phyloP scores from a whole-genome alignment of 352 stramenopile genomes.

The Plasmopara halstedii region DNA sequence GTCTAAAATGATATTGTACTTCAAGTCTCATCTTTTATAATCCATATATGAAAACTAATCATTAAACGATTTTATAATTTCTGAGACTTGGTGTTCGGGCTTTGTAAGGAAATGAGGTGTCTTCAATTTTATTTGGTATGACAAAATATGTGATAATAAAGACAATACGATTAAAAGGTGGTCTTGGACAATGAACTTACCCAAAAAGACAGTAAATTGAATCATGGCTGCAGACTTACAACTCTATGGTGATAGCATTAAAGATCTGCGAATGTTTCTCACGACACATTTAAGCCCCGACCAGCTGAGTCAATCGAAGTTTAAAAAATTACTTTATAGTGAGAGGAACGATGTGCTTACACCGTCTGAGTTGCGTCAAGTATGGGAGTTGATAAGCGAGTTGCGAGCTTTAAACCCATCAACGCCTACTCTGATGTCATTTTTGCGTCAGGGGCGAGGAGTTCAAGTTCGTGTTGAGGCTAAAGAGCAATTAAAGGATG shows the following conservation, averaged over 20 bases:
- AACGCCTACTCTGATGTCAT: slow-evolving; percentile 13
- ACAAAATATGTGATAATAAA: too few relatives aligned
- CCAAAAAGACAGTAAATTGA: neutral
- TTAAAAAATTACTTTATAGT: slow-evolving; percentile 13
- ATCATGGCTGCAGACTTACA: neutral
- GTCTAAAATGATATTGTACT: too few relatives aligned
- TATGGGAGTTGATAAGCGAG: slow-evolving; percentile 13
- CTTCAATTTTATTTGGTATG: too few relatives aligned
- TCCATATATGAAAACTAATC: too few relatives aligned
- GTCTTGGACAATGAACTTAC: neutral
- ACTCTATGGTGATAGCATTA: slow-evolving; percentile 17
- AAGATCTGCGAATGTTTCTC: slow-evolving; percentile 24
- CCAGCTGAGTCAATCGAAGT: slow-evolving; percentile 2
- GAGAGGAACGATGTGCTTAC: slow-evolving; percentile 10
- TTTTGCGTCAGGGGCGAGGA: slow-evolving; percentile 18
- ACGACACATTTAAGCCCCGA: slow-evolving; percentile 9
- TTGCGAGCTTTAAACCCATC: slow-evolving; percentile 14
- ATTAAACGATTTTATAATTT: too few relatives aligned
- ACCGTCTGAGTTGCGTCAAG: slow-evolving; percentile 17
- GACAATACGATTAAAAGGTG: too few relatives aligned
- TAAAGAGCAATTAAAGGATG: neutral
- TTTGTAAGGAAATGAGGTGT: too few relatives aligned
- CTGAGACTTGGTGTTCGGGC: too few relatives aligned
- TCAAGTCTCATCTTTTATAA: too few relatives aligned
- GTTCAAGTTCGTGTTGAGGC: slow-evolving; percentile 4